Evolutionary conservation across 2,329 filamentous ascomycete species (phyloP).

Genomic region (Sporothrix brasiliensis): DNA sequence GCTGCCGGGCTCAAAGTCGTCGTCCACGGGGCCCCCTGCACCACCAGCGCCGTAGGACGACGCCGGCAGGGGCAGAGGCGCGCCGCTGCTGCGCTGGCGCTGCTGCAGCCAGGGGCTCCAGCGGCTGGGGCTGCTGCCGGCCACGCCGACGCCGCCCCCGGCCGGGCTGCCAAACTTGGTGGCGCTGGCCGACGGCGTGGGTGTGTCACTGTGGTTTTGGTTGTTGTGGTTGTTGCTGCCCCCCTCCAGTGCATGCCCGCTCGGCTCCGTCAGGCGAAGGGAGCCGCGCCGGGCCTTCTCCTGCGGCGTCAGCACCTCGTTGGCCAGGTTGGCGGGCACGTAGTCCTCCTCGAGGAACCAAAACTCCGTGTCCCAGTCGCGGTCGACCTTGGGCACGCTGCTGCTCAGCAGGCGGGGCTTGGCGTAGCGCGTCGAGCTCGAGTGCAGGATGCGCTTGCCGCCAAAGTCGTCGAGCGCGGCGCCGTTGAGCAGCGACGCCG

Average conservation of each 20-base stretch:
- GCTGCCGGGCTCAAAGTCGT: conserved; percentile 46
- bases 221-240: conserved; percentile 38
- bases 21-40: conserved; percentile 44
- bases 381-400: conserved; percentile 63
- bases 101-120: conserved; percentile 59
- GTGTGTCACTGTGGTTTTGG: conserved; percentile 40
- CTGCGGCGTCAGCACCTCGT: conserved; percentile 67
- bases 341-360: conserved; percentile 83
- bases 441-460: conserved; percentile 69
- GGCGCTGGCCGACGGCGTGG: conserved; percentile 42
- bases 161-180: conserved; percentile 64
- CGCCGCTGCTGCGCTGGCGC: conserved; percentile 40
- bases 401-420: conserved; percentile 70
- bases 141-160: conserved; percentile 42
- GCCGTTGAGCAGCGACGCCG: conserved; percentile 42
- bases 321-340: conserved; percentile 68
- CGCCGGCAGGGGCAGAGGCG: background rate
- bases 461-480: conserved; percentile 60
- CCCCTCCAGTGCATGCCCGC: conserved; percentile 44
- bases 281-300: conserved; percentile 69
- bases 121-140: conserved; percentile 64
- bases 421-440: conserved; percentile 59
- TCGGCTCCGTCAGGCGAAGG: conserved; percentile 46
- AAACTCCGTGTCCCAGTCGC: conserved; percentile 69
- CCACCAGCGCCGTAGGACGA: conserved; percentile 45